phyloP scores from a whole-genome alignment of 75 land plant genomes.

The Sequoiadendron giganteum region DNA sequence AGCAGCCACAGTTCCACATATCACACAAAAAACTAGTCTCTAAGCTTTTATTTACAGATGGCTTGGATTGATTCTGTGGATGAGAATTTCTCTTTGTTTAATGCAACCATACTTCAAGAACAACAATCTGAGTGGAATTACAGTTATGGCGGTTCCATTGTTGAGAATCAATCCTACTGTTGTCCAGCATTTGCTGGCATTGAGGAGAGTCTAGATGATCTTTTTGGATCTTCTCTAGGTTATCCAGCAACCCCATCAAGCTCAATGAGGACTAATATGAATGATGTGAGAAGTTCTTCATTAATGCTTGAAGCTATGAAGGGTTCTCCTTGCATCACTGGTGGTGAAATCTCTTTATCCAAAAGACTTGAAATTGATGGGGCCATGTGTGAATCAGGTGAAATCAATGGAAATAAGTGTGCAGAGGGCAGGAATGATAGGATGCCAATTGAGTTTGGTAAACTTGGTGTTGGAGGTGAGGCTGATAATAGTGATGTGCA shows the following conservation, averaged over 20 bases:
- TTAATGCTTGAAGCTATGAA: neutral
- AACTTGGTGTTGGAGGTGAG: neutral
- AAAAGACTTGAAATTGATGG: neutral
- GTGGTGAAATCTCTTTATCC: neutral
- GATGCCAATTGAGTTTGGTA: neutral
- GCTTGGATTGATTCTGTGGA: neutral
- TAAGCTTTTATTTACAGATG: neutral
- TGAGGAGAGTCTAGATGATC: neutral
- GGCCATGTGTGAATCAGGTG: neutral
- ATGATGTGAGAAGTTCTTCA: neutral
- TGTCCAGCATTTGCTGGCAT: neutral
- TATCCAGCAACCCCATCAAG: neutral
- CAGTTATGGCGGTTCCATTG: neutral
- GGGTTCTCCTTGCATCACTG: neutral
- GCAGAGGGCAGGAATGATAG: neutral
- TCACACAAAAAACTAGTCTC: too few species aligned
- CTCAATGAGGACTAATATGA: neutral
- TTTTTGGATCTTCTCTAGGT: neutral
- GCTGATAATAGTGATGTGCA: too few species aligned
- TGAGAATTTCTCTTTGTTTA: neutral
- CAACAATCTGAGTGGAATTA: neutral
- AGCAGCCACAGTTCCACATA: too few species aligned
- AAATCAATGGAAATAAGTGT: neutral
- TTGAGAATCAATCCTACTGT: too few species aligned
- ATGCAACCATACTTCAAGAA: neutral